Evolutionary conservation across 176 grass and related monocot species (phyloP), one percentile per base, ranked within the genome.

Genomic region (Avena atlantica): DNA sequence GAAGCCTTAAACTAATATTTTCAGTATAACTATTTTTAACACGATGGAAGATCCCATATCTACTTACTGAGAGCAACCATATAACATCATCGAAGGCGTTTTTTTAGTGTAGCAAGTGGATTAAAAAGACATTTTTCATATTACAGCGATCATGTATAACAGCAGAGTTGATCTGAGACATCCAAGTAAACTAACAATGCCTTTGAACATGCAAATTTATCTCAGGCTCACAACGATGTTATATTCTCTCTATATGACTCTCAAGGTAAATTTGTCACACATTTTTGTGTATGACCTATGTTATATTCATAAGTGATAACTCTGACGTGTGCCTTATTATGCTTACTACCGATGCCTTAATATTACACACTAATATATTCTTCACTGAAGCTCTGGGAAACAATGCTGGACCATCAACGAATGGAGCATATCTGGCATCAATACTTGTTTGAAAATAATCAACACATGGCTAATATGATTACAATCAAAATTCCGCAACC

Each of bases 241-340:
- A 76, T 88, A 60, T 99, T 99, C 86, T 96, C 94, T 86, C 90
- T 88, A 25, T 94, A 99, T 87, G 97, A 99, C 52, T 99, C 96
- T 55, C 90, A 96, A 99, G 97, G 97, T 99, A 85, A 75, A 51
- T 65, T 63, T 74, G 14, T 68, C 57, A 56, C 78, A 67, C 36
- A 64, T 70, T 70, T 34, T 19, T 7, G 15, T 24, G 27, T 55
- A 42, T 24, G 17, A 56, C 53, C 4, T 47, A 6, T 47, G 17
- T 24, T 60, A 12, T 44, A 20, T 79, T 79, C 37, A 31, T 11
- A 66, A 50, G 23, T 49, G 61, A 21, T 47, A 72, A 47, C 40
- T 72, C 40, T 4, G 3, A 9, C 59, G 25, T 12, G 76, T 72
- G 12, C 79, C 40, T 50, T 21, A 73, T 70, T 49, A 55, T 0